Conservation (phyloP, 805 yeast genomes). For the Kazachstania psychrophila region DNA sequence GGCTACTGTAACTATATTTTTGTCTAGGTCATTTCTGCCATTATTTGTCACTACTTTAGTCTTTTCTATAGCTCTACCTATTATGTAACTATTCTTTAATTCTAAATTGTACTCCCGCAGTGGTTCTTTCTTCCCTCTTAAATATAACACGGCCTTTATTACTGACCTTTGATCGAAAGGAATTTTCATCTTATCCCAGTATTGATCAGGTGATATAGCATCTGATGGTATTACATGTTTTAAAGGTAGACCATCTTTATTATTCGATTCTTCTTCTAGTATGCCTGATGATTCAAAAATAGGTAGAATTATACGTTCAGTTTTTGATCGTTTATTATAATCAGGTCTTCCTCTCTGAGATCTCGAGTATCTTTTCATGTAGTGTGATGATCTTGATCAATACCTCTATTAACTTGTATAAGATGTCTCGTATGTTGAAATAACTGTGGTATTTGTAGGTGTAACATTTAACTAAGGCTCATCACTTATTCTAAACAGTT, state of each 20-base stretch:
- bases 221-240: slow-evolving; percentile 34
- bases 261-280: slow-evolving; percentile 34
- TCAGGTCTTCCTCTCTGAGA: slow-evolving; percentile 1
- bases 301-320: slow-evolving; percentile 13
- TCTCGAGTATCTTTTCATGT: slow-evolving; percentile 5
- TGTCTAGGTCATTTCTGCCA: slow-evolving; percentile 5
- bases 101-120: slow-evolving; percentile 18
- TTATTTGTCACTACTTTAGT: background rate
- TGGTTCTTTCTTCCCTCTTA: slow-evolving; percentile 21
- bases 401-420: no score
- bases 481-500: no score
- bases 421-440: no score
- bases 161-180: slow-evolving; percentile 17
- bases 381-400: no score
- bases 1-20: slow-evolving; percentile 23
- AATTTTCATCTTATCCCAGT: slow-evolving; percentile 9
- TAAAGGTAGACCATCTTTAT: slow-evolving; percentile 29
- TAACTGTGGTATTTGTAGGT: no score
- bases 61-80: slow-evolving; percentile 29
- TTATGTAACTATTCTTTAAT: slow-evolving; percentile 23
- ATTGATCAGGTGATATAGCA: slow-evolving; percentile 20
- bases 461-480: no score
- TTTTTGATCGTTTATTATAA: background rate
- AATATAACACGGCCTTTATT: slow-evolving; percentile 28
- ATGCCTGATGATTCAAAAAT: slow-evolving; percentile 36